A percentile compares a stretch with the other conserved stretches of the same genome.
These are phyloP conservation scores for Phytomonas francai DNA, from an alignment of 208 protist species.

Conservation along the genomic window DNA sequence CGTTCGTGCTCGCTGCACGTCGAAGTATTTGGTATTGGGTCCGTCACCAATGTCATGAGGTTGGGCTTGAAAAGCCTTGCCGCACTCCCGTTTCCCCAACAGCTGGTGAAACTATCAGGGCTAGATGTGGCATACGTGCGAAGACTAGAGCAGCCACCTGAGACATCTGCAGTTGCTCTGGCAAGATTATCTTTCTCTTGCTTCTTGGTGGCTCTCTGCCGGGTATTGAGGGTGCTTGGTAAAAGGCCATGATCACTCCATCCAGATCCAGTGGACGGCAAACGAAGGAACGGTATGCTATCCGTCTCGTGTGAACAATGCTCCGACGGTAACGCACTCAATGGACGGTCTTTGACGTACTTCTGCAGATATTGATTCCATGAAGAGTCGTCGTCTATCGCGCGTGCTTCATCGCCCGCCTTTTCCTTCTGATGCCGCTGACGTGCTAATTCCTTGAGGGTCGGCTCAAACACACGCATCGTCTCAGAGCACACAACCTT, in stretches of 20 bases:
- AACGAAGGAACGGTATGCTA: constrained; percentile 39
- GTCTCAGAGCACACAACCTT: constrained; percentile 55
- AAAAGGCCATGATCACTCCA: constrained; percentile 45
- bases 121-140: constrained; percentile 10
- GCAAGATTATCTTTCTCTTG: constrained; percentile 9
- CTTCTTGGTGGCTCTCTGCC: constrained; percentile 62
- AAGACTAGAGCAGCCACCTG: too few relatives aligned
- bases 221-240: constrained; percentile 61
- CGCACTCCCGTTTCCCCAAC: constrained; percentile 33
- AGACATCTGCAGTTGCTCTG: not conserved
- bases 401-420: constrained; percentile 17
- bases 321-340: constrained; percentile 10
- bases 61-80: constrained; percentile 23
- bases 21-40: constrained; percentile 4
- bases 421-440: constrained; percentile 22
- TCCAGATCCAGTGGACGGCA: constrained; percentile 32
- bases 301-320: constrained; percentile 54
- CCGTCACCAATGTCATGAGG: constrained; percentile 8
- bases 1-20: constrained; percentile 44
- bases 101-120: constrained; percentile 13
- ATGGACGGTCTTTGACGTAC: constrained; percentile 19
- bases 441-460: constrained; percentile 31
- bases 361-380: constrained; percentile 63
- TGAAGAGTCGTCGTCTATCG: constrained; percentile 33
- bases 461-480: constrained; percentile 29